These are phyloP conservation scores for Trichoderma sp. DNA, from an alignment of 2,329 filamentous ascomycete species.

Conservation along the genomic window DNA sequence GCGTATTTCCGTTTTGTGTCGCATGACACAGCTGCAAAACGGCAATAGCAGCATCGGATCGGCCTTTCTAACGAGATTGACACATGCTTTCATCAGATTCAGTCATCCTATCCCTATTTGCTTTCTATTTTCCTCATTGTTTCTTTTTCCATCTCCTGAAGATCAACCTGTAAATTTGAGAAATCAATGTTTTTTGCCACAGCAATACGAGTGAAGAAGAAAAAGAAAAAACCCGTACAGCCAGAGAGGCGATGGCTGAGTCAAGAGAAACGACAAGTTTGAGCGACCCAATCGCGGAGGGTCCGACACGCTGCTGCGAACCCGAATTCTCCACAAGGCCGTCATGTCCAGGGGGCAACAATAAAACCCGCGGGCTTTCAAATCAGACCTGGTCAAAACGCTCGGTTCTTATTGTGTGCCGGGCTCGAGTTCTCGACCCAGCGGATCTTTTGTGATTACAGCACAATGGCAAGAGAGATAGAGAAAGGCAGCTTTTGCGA, in stretches of 20 bases:
- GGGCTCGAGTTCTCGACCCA: not conserved
- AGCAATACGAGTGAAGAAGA: not conserved
- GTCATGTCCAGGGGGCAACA: not conserved
- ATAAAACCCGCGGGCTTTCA: not conserved
- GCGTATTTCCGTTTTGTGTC: not conserved
- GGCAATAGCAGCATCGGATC: not conserved
- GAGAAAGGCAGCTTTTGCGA: not conserved
- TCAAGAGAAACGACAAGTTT: not conserved
- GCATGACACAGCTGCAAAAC: not conserved
- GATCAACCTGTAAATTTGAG: not conserved
- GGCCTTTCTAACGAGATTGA: conserved; percentile 1
- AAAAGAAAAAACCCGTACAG: not conserved
- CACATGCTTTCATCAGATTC: not conserved
- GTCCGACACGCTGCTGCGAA: not conserved
- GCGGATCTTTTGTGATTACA: not conserved
- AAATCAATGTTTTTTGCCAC: not conserved
- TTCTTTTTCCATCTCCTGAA: not conserved
- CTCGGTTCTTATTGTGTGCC: not conserved
- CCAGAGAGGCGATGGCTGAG: not conserved
- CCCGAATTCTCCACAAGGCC: conserved; percentile 6
- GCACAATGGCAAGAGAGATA: not conserved
- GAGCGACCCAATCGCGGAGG: conserved; percentile 6
- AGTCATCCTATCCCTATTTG: not conserved
- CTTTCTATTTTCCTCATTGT: not conserved
- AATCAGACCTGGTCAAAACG: not conserved